phyloP scores from a whole-genome alignment of 495 filamentous ascomycete species.

The Apiosordaria backusii region DNA sequence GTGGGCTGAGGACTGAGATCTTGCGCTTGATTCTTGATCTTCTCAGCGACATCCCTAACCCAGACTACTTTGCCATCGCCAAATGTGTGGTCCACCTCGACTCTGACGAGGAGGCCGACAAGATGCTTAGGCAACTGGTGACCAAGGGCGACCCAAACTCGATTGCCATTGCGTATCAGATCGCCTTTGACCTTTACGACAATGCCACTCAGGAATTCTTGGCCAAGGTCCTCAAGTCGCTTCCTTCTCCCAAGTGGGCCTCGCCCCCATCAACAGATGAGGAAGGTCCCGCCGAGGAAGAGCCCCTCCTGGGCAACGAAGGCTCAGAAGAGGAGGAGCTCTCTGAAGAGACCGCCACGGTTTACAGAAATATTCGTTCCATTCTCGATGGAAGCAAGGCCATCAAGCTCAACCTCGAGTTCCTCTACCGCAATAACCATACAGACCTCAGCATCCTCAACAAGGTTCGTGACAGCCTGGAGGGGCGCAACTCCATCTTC shows the following conservation, averaged over 20 bases:
- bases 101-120: constrained; percentile 86
- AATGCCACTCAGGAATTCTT: constrained; percentile 98
- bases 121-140: constrained; percentile 77
- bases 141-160: constrained; percentile 71
- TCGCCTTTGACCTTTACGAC: constrained; percentile 96
- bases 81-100: constrained; percentile 97
- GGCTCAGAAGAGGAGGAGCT: constrained; percentile 36
- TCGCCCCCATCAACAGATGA: constrained; percentile 48
- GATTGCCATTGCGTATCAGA: constrained; percentile 87
- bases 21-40: constrained; percentile 82
- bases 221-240: constrained; percentile 77
- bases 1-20: constrained; percentile 74
- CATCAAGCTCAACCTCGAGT: constrained; percentile 91
- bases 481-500: constrained; percentile 96
- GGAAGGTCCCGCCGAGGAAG: constrained; percentile 47
- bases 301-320: constrained; percentile 41
- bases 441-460: constrained; percentile 81
- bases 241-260: constrained; percentile 59
- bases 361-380: constrained; percentile 73
- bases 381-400: constrained; percentile 89
- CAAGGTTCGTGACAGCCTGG: constrained; percentile 91
- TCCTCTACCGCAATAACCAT: constrained; percentile 91
- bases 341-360: constrained; percentile 50
- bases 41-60: constrained; percentile 79
- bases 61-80: constrained; percentile 96